phyloP scores from a whole-genome alignment of 139 green algal genomes.

The Choricystis sp. region DNA sequence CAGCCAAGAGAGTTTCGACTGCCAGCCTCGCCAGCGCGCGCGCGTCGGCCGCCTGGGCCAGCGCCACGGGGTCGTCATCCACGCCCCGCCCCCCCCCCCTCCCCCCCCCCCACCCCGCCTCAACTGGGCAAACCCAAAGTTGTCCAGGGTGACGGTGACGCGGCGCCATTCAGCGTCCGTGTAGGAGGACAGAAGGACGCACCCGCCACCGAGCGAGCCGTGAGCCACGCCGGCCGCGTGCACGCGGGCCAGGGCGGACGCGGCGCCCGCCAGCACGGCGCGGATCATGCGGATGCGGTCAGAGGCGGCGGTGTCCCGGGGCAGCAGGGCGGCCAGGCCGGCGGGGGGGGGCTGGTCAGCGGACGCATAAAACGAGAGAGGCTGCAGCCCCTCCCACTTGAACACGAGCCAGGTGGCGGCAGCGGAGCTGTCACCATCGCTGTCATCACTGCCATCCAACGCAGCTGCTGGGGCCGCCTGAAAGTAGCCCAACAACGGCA shows the following conservation, averaged over 20 bases:
- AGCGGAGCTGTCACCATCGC: neutral
- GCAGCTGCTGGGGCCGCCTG: conserved; percentile 19
- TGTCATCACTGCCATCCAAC: conserved; percentile 8
- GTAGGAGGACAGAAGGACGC: conserved; percentile 40
- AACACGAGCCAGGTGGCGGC: conserved; percentile 57
- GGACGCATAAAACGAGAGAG: conserved; percentile 36
- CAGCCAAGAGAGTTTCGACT: neutral
- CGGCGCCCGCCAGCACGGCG: conserved; percentile 14
- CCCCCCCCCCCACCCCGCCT: neutral
- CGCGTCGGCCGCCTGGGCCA: neutral
- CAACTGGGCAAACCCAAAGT: conserved; percentile 46
- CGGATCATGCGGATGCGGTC: conserved; percentile 2
- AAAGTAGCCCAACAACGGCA: conserved; percentile 56
- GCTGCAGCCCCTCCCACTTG: conserved; percentile 42
- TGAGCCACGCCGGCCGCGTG: conserved; percentile 44
- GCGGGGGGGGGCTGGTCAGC: conserved; percentile 17
- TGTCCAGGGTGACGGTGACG: conserved; percentile 61
- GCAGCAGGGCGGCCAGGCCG: conserved; percentile 5
- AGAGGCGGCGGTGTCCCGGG: neutral
- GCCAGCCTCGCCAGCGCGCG: neutral
- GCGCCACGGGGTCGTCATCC: neutral
- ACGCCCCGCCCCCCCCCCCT: neutral
- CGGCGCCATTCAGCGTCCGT: conserved; percentile 21
- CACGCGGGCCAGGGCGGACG: conserved; percentile 38
- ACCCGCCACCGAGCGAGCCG: conserved; percentile 43